Conservation (phyloP, 2,329 filamentous ascomycete genomes). For the Fusarium lyarnte region DNA sequence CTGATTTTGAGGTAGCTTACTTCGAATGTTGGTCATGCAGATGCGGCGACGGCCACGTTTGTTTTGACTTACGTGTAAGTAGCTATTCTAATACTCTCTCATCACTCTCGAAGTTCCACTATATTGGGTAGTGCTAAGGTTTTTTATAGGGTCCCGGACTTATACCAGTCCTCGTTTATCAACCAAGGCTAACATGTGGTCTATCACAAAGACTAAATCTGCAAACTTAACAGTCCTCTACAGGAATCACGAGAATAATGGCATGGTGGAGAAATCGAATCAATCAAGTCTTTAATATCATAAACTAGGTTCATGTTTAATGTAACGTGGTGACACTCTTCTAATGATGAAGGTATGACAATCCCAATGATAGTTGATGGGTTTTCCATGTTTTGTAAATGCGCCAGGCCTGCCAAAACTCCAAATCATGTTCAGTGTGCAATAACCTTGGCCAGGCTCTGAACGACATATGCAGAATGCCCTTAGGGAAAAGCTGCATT, state of each 20-base stretch:
- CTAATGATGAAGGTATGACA: fast-evolving
- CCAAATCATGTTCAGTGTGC: not conserved
- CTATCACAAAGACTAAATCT: fast-evolving
- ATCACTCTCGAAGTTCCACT: fast-evolving
- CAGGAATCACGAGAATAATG: too few relatives aligned
- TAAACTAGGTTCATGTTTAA: not conserved
- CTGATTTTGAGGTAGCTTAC: not conserved
- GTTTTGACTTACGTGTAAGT: not conserved
- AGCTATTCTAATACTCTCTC: fast-evolving
- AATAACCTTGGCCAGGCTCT: fast-evolving
- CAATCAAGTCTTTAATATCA: not conserved
- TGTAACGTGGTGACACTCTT: not conserved
- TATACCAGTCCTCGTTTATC: not conserved
- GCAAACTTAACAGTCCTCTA: fast-evolving
- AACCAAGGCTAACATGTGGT: fast-evolving
- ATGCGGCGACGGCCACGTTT: not conserved
- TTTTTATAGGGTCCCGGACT: fast-evolving
- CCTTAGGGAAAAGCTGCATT: fast-evolving
- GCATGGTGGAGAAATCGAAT: fast-evolving
- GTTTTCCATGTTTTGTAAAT: not conserved
- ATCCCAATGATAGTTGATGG: fast-evolving
- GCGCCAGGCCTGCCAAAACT: not conserved
- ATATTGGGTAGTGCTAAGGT: not conserved
- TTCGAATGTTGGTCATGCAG: not conserved
- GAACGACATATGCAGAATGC: fast-evolving